Conservation (phyloP, 345 rosid species). For the Lenwebbia sp. region DNA sequence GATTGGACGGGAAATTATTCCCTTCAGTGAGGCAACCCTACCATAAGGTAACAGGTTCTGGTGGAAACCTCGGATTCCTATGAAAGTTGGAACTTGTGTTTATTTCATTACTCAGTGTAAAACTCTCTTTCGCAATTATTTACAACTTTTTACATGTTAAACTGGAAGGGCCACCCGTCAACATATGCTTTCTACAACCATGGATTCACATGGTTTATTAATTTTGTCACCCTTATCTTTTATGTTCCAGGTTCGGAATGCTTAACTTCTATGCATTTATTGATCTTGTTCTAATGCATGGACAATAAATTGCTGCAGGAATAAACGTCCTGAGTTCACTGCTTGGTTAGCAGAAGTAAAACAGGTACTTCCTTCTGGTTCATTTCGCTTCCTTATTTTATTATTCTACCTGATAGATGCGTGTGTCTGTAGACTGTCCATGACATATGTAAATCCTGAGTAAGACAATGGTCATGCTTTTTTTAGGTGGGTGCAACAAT, state of each 20-base stretch:
- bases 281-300: background rate
- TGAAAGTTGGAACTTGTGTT: background rate
- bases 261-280: background rate
- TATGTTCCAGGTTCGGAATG: background rate
- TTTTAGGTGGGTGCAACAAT: background rate
- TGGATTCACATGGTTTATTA: background rate
- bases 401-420: background rate
- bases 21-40: background rate
- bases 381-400: background rate
- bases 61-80: background rate
- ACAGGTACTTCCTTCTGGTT: slow-evolving; percentile 34
- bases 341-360: slow-evolving; percentile 96
- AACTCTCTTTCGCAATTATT: background rate
- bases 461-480: background rate
- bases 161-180: background rate
- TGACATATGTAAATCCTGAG: background rate
- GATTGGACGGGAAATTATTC: background rate
- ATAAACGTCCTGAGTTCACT: slow-evolving; percentile 92
- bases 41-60: background rate
- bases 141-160: background rate
- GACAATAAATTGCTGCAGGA: slow-evolving; percentile 34
- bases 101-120: background rate
- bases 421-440: background rate
- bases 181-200: background rate
- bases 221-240: background rate